phyloP scores from a whole-genome alignment of 768 basidiomycete genomes.

The Rhodotorula sphaerocarpa region DNA sequence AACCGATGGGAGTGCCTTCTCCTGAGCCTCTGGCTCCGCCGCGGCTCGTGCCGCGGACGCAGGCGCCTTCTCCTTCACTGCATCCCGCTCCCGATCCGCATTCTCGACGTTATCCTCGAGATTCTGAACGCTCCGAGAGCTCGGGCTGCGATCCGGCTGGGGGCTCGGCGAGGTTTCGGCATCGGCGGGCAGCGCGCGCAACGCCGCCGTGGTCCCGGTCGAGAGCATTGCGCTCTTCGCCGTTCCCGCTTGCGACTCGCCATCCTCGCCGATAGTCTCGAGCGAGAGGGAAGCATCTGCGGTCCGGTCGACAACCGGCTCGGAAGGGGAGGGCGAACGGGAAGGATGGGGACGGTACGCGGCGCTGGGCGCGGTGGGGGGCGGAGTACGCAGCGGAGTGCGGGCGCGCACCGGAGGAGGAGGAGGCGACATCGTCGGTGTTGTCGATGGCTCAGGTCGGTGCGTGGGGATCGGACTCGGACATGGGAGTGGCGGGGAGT shows the following conservation, averaged over 20 bases:
- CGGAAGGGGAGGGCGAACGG: background rate
- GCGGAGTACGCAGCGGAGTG: conserved; percentile 9
- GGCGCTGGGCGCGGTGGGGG: conserved; percentile 21
- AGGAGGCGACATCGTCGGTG: background rate
- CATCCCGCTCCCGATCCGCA: background rate
- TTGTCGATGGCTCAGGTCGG: background rate
- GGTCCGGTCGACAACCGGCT: background rate
- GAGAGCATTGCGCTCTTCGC: conserved; percentile 6
- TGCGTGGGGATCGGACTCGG: conserved; percentile 6
- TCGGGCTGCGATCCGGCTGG: background rate
- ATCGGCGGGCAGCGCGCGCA: background rate
- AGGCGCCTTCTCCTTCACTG: background rate
- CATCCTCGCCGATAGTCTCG: conserved; percentile 40
- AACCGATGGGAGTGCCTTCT: background rate
- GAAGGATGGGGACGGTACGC: background rate
- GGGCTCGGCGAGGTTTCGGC: background rate
- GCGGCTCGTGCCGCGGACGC: no score
- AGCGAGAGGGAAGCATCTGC: background rate
- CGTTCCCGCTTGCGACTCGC: conserved; percentile 39
- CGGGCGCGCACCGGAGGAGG: background rate
- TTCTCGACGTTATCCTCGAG: conserved; percentile 22
- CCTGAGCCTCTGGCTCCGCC: background rate
- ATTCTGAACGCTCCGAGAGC: conserved; percentile 16
- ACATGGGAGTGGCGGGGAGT: conserved; percentile 1
- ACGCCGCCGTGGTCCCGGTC: background rate